Base-by-base conservation (phyloP, 2,329 filamentous ascomycete genomes). In the Zymoseptoria pseudotritici region DNA sequence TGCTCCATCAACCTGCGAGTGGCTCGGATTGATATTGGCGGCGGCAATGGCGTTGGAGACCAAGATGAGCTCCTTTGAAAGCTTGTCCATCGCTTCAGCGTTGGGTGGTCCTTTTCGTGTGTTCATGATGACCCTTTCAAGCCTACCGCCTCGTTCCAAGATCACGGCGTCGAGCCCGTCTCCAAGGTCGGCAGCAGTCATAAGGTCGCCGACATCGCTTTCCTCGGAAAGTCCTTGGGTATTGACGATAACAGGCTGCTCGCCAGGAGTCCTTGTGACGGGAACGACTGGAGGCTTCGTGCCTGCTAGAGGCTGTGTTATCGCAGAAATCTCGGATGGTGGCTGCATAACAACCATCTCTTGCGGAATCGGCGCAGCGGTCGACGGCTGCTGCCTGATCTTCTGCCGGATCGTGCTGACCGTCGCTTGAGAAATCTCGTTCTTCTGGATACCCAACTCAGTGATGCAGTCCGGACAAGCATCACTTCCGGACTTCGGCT, bases 61-160 rank as follows among this genome's bases (percentile, higher is more conserved):
- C 29, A 61, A 56, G 8, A 63, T 55, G 31, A 71, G 61, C 50
- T 71, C 68, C 22, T 60, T 58, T 8, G 71, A 66, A 20, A 72
- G 63, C 52, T 62, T 66, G 19, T 64, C 65, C 31, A 71, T 57
- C 9, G 57, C 61, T 42, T 65, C 61, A 17, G 55, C 54, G 9
- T 57, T 66, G 9, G 64, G 62, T 17, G 60, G 55, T 51, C 63
- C 63, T 49, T 64, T 59, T 20, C 70, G 66, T 29, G 76, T 69
- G 56, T 76, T 75, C 59, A 71, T 68, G 60, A 79, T 75, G 3
- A 78, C 71, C 50, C 66, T 64, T 58, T 75, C 70, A 8, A 79
- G 64, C 5, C 71, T 70, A 13, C 67, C 73, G 2, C 71, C 64
- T 58, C 77, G 75, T 61, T 78, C 76, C 31, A 73, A 65, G 17